A percentile compares a stretch with the other conserved stretches of the same genome.
phyloP scores from a whole-genome alignment of 768 basidiomycete genomes.

The Lentinula boryana region DNA sequence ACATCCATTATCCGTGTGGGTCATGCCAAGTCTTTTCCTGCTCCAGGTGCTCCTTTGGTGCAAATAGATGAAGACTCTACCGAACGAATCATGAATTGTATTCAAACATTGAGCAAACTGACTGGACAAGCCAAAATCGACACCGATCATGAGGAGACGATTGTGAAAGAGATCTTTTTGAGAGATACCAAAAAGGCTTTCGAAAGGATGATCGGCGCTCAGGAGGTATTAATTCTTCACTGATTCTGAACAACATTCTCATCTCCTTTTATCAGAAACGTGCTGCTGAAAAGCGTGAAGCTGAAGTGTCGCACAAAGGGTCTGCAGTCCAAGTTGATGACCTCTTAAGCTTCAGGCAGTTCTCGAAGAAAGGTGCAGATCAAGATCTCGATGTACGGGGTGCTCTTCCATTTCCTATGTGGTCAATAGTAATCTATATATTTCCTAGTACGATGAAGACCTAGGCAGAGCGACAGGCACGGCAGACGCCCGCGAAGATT shows the following conservation, averaged over 20 bases:
- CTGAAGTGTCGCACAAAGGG: conserved; percentile 59
- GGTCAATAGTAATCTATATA: too few relatives aligned
- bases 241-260: background rate
- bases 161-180: conserved; percentile 68
- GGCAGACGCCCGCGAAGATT: conserved; percentile 81
- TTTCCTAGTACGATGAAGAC: conserved; percentile 75
- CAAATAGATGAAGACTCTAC: conserved; percentile 96
- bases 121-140: conserved; percentile 30
- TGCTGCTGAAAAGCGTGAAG: conserved; percentile 84
- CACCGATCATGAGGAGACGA: conserved; percentile 15
- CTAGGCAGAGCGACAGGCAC: conserved; percentile 85
- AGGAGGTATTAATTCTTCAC: conserved; percentile 56
- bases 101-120: conserved; percentile 86
- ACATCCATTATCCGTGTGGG: conserved; percentile 94
- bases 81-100: conserved; percentile 94
- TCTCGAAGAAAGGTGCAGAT: conserved; percentile 85
- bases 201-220: conserved; percentile 90
- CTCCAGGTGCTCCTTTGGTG: conserved; percentile 31
- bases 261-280: conserved; percentile 54
- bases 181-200: conserved; percentile 89
- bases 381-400: conserved; percentile 66
- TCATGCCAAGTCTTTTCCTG: conserved; percentile 90
- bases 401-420: background rate
- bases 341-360: conserved; percentile 85
- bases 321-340: conserved; percentile 90